Conservation (phyloP, 805 yeast species). For the Groenewaldozyma salmanticensis region DNA sequence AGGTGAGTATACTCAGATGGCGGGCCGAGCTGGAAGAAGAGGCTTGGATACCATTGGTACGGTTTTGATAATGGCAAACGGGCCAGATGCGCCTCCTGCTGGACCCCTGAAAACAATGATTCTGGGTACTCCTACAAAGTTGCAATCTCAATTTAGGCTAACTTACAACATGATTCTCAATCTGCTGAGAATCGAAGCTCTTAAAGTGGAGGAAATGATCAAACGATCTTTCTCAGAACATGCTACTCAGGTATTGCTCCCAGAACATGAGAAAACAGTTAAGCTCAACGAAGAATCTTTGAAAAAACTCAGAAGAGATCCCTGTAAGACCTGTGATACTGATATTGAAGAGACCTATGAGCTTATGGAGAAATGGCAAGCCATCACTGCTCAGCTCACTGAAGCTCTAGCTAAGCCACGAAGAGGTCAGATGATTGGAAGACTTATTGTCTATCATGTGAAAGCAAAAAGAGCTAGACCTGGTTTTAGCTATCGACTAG, state of each 20-base stretch:
- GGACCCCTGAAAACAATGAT: conserved; percentile 66
- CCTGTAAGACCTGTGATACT: conserved; percentile 29
- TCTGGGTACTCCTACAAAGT: conserved; percentile 81
- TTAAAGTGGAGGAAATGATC: conserved; percentile 97
- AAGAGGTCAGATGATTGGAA: conserved; percentile 29
- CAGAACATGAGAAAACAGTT: conserved; percentile 70
- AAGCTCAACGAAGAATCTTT: conserved; percentile 43
- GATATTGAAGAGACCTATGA: conserved; percentile 40
- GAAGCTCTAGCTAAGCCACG: neutral
- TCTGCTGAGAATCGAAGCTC: conserved; percentile 80
- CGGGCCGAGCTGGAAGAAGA: conserved; percentile 97
- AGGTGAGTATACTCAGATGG: conserved; percentile 97
- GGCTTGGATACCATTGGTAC: conserved; percentile 92
- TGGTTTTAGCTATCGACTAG: neutral
- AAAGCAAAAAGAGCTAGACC: neutral
- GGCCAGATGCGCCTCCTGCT: conserved; percentile 24
- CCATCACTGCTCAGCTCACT: neutral
- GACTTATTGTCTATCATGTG: conserved; percentile 38
- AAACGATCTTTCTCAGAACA: conserved; percentile 93
- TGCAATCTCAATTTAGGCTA: conserved; percentile 84
- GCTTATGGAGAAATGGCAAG: conserved; percentile 10
- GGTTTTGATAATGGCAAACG: conserved; percentile 73
- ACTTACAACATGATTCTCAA: conserved; percentile 95
- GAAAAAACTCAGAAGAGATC: conserved; percentile 26
- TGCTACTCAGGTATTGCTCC: conserved; percentile 70